These are phyloP conservation scores for Solanum aculeatissimum DNA, from an alignment of 305 asterid species.

Conservation along the genomic window DNA sequence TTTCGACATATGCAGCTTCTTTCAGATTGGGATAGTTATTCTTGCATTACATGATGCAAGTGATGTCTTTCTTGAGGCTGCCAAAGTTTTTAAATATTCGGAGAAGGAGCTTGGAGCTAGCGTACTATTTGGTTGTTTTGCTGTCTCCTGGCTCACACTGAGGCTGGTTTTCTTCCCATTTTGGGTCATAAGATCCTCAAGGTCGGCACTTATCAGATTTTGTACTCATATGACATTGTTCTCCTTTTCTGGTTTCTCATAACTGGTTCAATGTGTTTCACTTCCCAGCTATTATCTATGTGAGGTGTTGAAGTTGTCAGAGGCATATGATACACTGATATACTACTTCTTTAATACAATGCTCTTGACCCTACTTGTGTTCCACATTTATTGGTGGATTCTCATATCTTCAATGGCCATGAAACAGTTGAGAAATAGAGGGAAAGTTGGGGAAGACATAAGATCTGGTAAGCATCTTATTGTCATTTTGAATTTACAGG, in stretches of 20 bases:
- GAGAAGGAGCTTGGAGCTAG: constrained; percentile 84
- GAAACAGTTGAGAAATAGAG: constrained; percentile 76
- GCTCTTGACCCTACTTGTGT: constrained; percentile 66
- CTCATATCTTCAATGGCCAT: constrained; percentile 79
- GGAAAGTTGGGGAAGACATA: constrained; percentile 92
- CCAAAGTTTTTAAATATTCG: constrained; percentile 84
- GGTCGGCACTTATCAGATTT: constrained; percentile 28
- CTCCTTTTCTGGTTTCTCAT: constrained; percentile 5
- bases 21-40: constrained; percentile 62
- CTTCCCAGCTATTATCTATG: constrained; percentile 43
- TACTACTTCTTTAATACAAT: constrained; percentile 84
- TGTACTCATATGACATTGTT: not conserved
- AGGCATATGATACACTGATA: constrained; percentile 13
- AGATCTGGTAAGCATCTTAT: constrained; percentile 61
- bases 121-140: constrained; percentile 68
- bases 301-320: constrained; percentile 37
- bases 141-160: constrained; percentile 73
- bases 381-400: constrained; percentile 94
- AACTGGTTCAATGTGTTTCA: constrained; percentile 18
- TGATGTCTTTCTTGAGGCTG: constrained; percentile 91
- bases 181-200: constrained; percentile 74
- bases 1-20: constrained; percentile 38
- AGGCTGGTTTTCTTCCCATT: constrained; percentile 82
- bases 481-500: not conserved
- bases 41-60: constrained; percentile 95